Evolutionary conservation across 306 rosid species (phyloP).

Genomic region (Mucuna pruriens): DNA sequence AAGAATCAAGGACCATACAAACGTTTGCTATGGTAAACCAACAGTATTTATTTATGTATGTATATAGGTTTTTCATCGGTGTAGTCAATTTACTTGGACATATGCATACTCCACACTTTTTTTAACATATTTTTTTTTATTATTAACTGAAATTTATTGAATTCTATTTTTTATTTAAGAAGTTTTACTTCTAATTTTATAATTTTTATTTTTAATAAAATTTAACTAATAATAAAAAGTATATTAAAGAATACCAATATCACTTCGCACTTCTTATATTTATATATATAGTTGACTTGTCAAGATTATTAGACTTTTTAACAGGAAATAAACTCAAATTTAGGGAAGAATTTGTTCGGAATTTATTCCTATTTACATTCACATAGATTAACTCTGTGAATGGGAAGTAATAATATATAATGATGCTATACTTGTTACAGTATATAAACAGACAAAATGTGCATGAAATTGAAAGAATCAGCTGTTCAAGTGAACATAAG

Average conservation of each 20-base stretch:
- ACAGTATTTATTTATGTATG: background rate
- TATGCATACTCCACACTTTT: too few relatives aligned
- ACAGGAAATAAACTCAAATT: background rate
- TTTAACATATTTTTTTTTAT: too few relatives aligned
- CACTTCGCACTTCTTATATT: too few relatives aligned
- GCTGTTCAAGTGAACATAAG: slow-evolving; percentile 36
- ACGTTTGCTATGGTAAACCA: background rate
- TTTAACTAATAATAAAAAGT: too few relatives aligned
- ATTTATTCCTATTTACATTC: background rate
- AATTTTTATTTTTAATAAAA: too few relatives aligned
- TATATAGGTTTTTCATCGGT: background rate
- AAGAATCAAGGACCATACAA: background rate
- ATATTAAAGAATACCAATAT: too few relatives aligned
- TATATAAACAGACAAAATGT: slow-evolving; percentile 2
- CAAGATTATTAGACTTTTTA: too few relatives aligned
- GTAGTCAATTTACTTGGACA: background rate
- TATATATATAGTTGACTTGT: too few relatives aligned
- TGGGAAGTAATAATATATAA: background rate
- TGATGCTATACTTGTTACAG: slow-evolving; percentile 18
- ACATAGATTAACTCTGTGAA: slow-evolving; percentile 8
- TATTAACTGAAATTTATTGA: too few relatives aligned
- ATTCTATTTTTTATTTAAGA: too few relatives aligned
- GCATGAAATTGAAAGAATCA: slow-evolving; percentile 34
- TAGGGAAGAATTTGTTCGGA: background rate
- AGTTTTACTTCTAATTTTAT: too few relatives aligned